Conservation (phyloP, 331 rosid genomes). For the Prunus yedoensis region DNA sequence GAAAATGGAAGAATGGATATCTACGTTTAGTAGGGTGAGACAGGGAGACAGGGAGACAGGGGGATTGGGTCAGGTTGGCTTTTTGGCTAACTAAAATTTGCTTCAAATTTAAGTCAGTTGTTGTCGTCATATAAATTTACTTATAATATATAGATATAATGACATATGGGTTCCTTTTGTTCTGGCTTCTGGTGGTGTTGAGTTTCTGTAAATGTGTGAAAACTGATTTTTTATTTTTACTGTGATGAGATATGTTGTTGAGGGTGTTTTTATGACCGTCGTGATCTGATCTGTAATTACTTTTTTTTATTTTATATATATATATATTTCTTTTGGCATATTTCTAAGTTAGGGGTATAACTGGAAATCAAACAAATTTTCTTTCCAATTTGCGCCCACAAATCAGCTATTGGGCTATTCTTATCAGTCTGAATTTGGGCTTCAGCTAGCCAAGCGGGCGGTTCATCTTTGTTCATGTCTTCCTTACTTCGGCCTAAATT, state of each 20-base stretch:
- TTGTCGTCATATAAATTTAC: not conserved
- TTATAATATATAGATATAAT: not conserved
- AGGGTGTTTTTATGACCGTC: not conserved
- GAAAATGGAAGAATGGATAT: constrained; percentile 19
- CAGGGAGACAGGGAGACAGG: constrained; percentile 4
- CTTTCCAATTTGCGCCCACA: no score
- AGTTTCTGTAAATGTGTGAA: constrained; percentile 5
- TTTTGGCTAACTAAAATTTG: constrained; percentile 33
- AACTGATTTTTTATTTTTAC: not conserved
- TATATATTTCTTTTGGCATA: no score
- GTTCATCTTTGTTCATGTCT: no score
- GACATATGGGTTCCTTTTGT: not conserved
- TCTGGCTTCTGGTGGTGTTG: not conserved
- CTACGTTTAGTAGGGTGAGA: constrained; percentile 17
- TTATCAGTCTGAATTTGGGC: no score
- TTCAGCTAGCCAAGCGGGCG: no score
- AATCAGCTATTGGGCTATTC: no score
- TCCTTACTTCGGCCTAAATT: not conserved
- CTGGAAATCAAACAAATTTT: no score
- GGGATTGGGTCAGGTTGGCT: constrained; percentile 43
- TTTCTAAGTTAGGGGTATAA: no score
- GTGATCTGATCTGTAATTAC: not conserved
- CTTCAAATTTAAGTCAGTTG: constrained; percentile 27
- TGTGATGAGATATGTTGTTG: constrained; percentile 9
- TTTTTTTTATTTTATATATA: no score